phyloP scores from a whole-genome alignment of 2,329 filamentous ascomycete genomes.

The Fusarium illudens region DNA sequence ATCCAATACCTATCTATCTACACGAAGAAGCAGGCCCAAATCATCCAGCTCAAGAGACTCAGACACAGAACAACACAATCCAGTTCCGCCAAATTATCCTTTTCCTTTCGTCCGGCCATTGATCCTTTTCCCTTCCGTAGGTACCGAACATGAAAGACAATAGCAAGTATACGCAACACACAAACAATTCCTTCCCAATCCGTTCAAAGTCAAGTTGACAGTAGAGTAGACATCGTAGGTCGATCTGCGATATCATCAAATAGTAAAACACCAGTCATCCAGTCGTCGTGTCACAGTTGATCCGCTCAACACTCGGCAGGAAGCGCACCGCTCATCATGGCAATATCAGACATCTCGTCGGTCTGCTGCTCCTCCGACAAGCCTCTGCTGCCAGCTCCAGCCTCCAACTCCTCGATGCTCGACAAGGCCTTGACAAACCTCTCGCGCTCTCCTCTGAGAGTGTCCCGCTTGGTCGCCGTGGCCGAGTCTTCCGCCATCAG shows the following conservation, averaged over 20 bases:
- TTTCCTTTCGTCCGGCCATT: not conserved
- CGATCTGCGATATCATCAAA: not conserved
- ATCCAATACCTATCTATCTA: not conserved
- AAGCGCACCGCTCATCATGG: slow-evolving; percentile 36
- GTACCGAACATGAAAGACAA: not conserved
- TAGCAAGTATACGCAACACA: slow-evolving; percentile 1
- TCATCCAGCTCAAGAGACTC: not conserved
- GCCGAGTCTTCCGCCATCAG: slow-evolving; percentile 60
- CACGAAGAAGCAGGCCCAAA: not conserved
- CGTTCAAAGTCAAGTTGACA: not conserved
- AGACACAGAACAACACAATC: not conserved
- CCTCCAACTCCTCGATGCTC: slow-evolving; percentile 56
- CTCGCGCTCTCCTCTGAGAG: slow-evolving; percentile 54
- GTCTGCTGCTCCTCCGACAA: slow-evolving; percentile 29
- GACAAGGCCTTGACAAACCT: slow-evolving; percentile 58
- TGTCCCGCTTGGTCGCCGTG: slow-evolving; percentile 53
- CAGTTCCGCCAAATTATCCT: not conserved
- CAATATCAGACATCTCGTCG: slow-evolving; percentile 16
- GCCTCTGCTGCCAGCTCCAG: slow-evolving; percentile 40
- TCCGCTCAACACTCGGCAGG: slow-evolving; percentile 29
- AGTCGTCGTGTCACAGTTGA: not conserved
- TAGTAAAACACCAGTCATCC: not conserved
- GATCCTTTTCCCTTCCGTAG: slow-evolving; percentile 17
- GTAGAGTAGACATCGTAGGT: not conserved
- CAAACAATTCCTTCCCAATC: not conserved